Percentiles rank a stretch among this genome's conserved stretches.
These are phyloP conservation scores for Chytridium lagenaria DNA, from an alignment of 371 early-diverging fungal genomes.

Conservation along the genomic window DNA sequence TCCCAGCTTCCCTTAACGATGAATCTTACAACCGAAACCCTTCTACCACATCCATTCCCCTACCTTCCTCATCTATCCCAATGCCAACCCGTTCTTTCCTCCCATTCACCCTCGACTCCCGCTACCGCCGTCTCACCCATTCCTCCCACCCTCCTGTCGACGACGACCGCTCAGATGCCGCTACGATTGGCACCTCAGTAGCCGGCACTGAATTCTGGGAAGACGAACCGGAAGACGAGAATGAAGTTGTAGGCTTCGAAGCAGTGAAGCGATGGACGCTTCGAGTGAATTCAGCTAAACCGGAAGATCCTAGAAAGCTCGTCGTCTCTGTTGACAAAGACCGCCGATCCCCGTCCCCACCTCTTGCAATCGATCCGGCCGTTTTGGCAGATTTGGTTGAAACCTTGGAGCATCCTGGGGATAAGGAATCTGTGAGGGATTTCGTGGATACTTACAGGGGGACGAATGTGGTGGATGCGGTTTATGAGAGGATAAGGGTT, in stretches of 20 bases:
- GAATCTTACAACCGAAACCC: too few relatives aligned
- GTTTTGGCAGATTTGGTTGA: conserved; percentile 14
- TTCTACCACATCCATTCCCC: neutral
- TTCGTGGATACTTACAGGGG: conserved; percentile 27
- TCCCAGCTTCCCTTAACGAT: too few relatives aligned
- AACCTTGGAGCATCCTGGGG: conserved; percentile 17
- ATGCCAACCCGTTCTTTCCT: neutral
- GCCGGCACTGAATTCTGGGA: conserved; percentile 26
- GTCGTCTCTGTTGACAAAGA: neutral
- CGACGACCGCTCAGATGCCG: conserved; percentile 37
- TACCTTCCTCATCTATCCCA: neutral
- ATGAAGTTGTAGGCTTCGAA: conserved; percentile 1
- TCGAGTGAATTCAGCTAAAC: conserved; percentile 25
- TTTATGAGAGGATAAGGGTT: neutral
- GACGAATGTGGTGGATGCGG: conserved; percentile 16
- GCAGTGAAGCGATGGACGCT: conserved; percentile 38
- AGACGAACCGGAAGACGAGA: conserved; percentile 12
- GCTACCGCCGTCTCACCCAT: neutral
- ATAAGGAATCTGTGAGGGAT: conserved; percentile 22
- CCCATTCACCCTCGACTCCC: neutral
- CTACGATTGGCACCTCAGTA: conserved; percentile 31
- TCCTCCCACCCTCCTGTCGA: conserved; percentile 8
- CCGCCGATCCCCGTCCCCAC: conserved; percentile 19
- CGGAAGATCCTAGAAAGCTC: neutral
- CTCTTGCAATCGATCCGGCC: conserved; percentile 17